These are phyloP conservation scores for Clarkia xantiana DNA, from an alignment of 345 rosid genomes.

Conservation along the genomic window DNA sequence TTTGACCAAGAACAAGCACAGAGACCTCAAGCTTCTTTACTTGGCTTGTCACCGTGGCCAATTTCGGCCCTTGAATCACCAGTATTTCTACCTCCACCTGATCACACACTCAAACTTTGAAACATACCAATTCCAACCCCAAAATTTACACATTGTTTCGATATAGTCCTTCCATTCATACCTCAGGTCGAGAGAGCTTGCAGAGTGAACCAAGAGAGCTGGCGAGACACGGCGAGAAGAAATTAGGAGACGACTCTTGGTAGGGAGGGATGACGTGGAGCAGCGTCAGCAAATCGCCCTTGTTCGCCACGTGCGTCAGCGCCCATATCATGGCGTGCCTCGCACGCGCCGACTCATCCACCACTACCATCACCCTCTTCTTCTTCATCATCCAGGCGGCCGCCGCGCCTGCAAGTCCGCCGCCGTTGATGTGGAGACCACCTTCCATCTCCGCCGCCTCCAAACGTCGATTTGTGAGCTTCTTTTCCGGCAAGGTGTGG, in stretches of 20 bases:
- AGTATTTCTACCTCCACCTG: constrained; percentile 86
- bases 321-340: constrained; percentile 99
- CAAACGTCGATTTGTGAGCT: no score
- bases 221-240: constrained; percentile 36
- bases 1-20: constrained; percentile 84
- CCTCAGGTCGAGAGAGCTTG: constrained; percentile 88
- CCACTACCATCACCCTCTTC: constrained; percentile 89
- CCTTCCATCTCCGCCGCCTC: no score
- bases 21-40: constrained; percentile 87
- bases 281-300: constrained; percentile 73
- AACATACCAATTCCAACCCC: constrained; percentile 15
- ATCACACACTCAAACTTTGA: constrained; percentile 30
- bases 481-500: no score
- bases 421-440: no score
- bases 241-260: neutral
- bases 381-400: constrained; percentile 13
- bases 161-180: no score
- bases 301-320: constrained; percentile 63
- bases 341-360: constrained; percentile 56
- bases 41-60: constrained; percentile 69
- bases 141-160: no score
- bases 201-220: constrained; percentile 77
- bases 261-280: constrained; percentile 44
- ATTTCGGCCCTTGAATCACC: constrained; percentile 76
- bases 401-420: no score